Evolutionary conservation across 305 asterid genomes (phyloP), one percentile per base, ranked within the genome.

Genomic region (Monarda citriodora): DNA sequence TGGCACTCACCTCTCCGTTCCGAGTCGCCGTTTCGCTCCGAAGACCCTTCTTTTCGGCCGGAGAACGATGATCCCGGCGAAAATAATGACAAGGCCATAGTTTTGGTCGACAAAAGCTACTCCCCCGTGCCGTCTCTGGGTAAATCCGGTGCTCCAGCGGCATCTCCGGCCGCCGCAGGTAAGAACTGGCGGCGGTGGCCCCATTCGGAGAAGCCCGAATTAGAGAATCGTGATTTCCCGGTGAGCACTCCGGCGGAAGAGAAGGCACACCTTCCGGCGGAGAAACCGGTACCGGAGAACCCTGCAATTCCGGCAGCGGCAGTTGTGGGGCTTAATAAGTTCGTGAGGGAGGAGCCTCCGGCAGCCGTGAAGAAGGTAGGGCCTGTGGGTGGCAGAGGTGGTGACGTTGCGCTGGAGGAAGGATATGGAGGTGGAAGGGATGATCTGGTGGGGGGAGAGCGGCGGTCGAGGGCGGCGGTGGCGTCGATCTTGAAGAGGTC

Each of bases 1-100:
- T 89, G 77, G 70, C 95, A 89, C 79, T 89, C 97, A 9, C 97
- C 95, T 10, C 97, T 82, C 26, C 91, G 83, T 47, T 74, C 63
- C 59, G 81, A 78, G 42, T 83, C 91, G 17, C 91, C 81, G 1
- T 66, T 76, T 26, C 91, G 70, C 51, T 73, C 89, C 57, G 91
- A 81, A 29, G 90, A 82, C 58, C 84, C 80, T 0, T 41, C 40
- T 51, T 59, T 79, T 29, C 79, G 63, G 3, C 62, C 77, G 38
- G 80, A 70, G 53, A 70, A 72, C 53, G 65, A 73, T 16, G 61
- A 62, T 41, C 54, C 69, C n/a, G 70, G 48, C n/a, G 77, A 60
- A 3, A 70, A 74, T 13, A 72, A 69, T 10, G 74, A 67, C 59
- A 76, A 60, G 53, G 77, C 92, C 46, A 60, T 86, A 23, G 93